These are phyloP conservation scores for Oryza rufipogon DNA, from an alignment of 176 grass and related monocot genomes.

Conservation along the genomic window DNA sequence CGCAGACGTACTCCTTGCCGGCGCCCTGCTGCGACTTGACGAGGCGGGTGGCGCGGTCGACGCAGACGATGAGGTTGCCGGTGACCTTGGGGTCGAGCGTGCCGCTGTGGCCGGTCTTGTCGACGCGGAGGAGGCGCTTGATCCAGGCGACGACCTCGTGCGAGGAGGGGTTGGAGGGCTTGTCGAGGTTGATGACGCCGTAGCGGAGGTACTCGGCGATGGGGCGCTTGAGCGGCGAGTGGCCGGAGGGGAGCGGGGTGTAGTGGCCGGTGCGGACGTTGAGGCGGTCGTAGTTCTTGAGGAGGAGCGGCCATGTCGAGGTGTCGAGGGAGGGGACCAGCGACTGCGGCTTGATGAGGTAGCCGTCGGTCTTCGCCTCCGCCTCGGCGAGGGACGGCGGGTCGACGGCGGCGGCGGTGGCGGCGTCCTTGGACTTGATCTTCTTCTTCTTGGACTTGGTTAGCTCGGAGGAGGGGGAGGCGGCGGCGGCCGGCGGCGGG, in stretches of 20 bases:
- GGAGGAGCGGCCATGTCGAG: conserved; percentile 68
- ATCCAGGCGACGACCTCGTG: conserved; percentile 98
- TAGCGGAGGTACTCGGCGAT: conserved; percentile 81
- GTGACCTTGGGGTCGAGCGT: conserved; percentile 98
- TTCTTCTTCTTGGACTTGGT: conserved; percentile 65
- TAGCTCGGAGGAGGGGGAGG: conserved; percentile 4
- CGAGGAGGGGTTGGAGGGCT: conserved; percentile 94
- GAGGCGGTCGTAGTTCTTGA: conserved; percentile 90
- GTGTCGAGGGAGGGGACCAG: conserved; percentile 59
- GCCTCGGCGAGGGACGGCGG: conserved; percentile 24
- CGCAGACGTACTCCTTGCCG: conserved; percentile 86
- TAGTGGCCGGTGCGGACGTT: conserved; percentile 88
- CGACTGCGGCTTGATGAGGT: conserved; percentile 70
- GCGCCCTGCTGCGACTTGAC: conserved; percentile 97
- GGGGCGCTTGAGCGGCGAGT: conserved; percentile 88
- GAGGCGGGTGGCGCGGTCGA: conserved; percentile 90
- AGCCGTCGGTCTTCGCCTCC: conserved; percentile 51
- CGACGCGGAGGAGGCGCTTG: conserved; percentile 75
- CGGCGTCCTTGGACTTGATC: conserved; percentile 20
- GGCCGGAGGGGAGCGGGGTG: conserved; percentile 73
- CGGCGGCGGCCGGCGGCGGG: conserved; percentile 17
- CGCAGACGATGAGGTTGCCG: conserved; percentile 94
- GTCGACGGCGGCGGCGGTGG: not conserved
- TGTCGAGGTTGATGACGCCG: conserved; percentile 90
- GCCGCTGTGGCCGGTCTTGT: conserved; percentile 86